phyloP scores from a whole-genome alignment of 73 alveolate genomes.

The Paramecium primaurelia region DNA sequence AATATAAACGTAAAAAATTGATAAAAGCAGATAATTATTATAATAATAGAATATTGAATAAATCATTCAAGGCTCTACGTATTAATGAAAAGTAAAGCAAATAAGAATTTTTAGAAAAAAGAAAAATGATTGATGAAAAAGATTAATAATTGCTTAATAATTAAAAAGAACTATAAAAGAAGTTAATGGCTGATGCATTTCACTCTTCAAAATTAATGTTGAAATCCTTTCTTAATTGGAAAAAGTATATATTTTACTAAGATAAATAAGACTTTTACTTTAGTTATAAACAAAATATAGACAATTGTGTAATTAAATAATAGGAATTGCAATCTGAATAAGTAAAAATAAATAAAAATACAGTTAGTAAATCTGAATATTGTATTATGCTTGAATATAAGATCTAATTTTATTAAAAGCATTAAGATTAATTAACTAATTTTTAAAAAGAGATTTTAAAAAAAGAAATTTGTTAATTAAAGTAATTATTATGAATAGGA shows the following conservation, averaged over 20 bases:
- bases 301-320: neutral
- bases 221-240: neutral
- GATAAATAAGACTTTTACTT: neutral
- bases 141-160: neutral
- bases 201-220: neutral
- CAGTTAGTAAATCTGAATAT: neutral
- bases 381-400: neutral
- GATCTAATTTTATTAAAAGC: neutral
- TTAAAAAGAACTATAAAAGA: neutral
- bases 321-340: neutral
- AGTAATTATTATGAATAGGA: neutral
- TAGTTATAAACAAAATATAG: neutral
- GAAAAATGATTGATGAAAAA: neutral
- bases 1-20: neutral
- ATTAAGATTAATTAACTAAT: neutral
- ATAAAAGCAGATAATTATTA: neutral
- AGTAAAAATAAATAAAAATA: neutral
- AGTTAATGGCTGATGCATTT: neutral
- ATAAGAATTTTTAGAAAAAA: neutral
- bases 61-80: neutral
- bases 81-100: neutral
- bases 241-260: neutral
- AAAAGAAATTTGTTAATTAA: neutral
- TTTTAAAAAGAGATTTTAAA: neutral
- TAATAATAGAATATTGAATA: neutral